These are phyloP conservation scores for Pyropia yezoensis DNA, from an alignment of 23 red algal species.

Conservation along the genomic window DNA sequence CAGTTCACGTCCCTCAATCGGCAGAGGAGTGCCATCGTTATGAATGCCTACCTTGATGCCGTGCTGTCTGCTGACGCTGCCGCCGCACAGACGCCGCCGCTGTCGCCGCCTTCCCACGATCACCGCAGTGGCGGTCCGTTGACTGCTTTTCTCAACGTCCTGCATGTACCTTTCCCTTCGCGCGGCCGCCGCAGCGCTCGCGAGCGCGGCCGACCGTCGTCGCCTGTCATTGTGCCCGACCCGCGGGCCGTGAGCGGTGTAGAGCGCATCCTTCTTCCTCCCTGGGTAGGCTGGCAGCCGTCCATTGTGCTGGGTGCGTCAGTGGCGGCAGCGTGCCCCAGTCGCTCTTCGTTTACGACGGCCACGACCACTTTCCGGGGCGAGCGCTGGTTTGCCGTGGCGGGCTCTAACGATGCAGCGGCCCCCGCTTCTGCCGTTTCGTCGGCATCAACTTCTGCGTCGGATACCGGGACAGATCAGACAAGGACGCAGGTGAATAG, in stretches of 20 bases:
- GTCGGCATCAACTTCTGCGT: not conserved
- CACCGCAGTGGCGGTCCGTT: not conserved
- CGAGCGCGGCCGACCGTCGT: not conserved
- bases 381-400: not conserved
- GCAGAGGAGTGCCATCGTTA: constrained; percentile 70
- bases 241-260: constrained; percentile 60
- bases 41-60: constrained; percentile 47
- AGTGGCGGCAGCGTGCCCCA: constrained; percentile 28
- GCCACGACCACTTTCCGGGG: not conserved
- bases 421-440: not conserved
- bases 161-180: too few relatives aligned
- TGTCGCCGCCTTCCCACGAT: not conserved
- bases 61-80: not conserved
- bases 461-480: not conserved
- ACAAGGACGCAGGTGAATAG: not conserved
- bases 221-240: constrained; percentile 28
- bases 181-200: too few relatives aligned
- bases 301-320: constrained; percentile 64
- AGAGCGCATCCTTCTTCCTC: constrained; percentile 77
- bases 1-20: constrained; percentile 96
- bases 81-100: not conserved
- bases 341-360: not conserved
- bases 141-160: not conserved
- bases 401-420: not conserved
- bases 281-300: constrained; percentile 63